Evolutionary conservation across 2,329 filamentous ascomycete species (phyloP), one percentile per base, ranked within the genome.

Genomic region (Colletotrichum lini): DNA sequence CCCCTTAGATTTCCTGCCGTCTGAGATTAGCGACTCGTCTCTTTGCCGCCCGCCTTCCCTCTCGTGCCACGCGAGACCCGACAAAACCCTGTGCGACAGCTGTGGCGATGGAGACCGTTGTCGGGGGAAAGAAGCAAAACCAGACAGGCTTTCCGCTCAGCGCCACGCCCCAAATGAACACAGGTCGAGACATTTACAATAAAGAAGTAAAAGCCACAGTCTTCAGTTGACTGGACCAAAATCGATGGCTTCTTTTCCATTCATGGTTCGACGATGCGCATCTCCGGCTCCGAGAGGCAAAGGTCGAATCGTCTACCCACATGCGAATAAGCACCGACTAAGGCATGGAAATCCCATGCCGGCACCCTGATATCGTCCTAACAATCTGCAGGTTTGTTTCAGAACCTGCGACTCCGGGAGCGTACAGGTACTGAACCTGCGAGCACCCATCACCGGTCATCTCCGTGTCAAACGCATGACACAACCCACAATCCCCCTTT

Each of bases 381-480:
- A 69, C 68, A 30, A 61, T 65, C 45, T 72, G 60, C 67, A 70
- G 60, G 56, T 66, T 61, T 50, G 70, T 72, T 72, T 72, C 66
- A 72, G 61, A 70, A 44, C 49, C 56, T 72, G 67, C 66, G 61
- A 54, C 56, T 63, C 47, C 53, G 63, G 65, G 45, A 54, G 53
- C 65, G 42, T 60, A 59, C 42, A 7, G 35, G 42, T 60, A 21
- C 38, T 23, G 8, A 18, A 56, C 45, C 47, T 35, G 45, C 56
- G 57, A 60, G 38, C 52, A 71, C 13, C 59, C 53, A 49, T 68
- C 65, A 38, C 45, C 68, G 69, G 69, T 72, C 65, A 72, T 72
- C 65, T 72, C 69, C 69, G 69, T 42, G 35, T 72, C 59, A 59
- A 69, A 64, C 58, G 21, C 65, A 62, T 30, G 58, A 50, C 65